These are phyloP conservation scores for Scutellaria galericulata DNA, from an alignment of 257 asterid genomes.

Conservation along the genomic window DNA sequence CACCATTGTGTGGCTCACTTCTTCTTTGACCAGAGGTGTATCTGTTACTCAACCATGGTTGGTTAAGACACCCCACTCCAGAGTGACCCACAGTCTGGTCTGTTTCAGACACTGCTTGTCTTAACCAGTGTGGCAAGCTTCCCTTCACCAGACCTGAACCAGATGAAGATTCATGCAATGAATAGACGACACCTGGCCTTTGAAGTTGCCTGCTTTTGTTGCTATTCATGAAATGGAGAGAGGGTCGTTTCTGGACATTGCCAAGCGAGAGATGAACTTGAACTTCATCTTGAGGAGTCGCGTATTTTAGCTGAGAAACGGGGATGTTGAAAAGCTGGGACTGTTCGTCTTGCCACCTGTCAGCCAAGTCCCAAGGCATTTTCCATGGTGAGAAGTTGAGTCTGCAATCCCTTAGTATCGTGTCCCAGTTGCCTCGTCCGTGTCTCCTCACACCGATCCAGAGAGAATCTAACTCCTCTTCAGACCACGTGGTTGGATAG, in stretches of 20 bases:
- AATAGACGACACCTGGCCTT: conserved; percentile 23
- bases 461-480: conserved; percentile 73
- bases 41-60: conserved; percentile 28
- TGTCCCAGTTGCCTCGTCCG: conserved; percentile 69
- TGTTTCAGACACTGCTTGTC: conserved; percentile 46
- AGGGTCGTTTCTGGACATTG: conserved; percentile 27
- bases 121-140: conserved; percentile 69
- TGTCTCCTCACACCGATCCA: conserved; percentile 84
- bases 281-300: conserved; percentile 32
- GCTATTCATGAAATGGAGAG: conserved; percentile 18
- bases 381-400: conserved; percentile 59
- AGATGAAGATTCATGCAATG: conserved; percentile 37
- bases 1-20: conserved; percentile 31
- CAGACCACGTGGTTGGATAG: conserved; percentile 59
- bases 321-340: conserved; percentile 42
- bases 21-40: conserved; percentile 3
- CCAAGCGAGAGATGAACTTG: conserved; percentile 52
- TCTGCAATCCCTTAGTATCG: conserved; percentile 59
- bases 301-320: conserved; percentile 34
- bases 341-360: conserved; percentile 67
- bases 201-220: conserved; percentile 35
- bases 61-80: conserved; percentile 32
- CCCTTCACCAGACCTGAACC: conserved; percentile 30
- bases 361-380: conserved; percentile 58
- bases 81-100: conserved; percentile 10